Conservation (phyloP, 768 basidiomycete genomes). For the Lentinula lateritia region DNA sequence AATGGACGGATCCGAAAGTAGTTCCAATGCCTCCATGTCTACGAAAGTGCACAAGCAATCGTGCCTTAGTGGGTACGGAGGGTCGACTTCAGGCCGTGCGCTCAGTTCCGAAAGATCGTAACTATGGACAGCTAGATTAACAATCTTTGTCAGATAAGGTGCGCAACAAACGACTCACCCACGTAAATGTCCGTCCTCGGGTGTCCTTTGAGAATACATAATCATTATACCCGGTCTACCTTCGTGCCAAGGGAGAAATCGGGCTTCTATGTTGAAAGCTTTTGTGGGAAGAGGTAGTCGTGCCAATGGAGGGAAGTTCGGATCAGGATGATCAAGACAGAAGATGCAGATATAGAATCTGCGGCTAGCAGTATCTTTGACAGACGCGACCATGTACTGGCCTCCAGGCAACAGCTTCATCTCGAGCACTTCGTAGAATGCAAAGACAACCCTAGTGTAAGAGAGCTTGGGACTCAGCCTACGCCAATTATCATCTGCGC, state of each 20-base stretch:
- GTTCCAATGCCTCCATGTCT: constrained; percentile 34
- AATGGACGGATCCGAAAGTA: constrained; percentile 35
- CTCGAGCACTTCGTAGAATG: constrained; percentile 37
- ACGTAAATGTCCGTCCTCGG: neutral
- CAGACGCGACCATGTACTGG: constrained; percentile 61
- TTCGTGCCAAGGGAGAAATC: constrained; percentile 45
- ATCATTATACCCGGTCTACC: constrained; percentile 46
- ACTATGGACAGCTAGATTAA: constrained; percentile 16
- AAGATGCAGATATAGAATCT: constrained; percentile 50
- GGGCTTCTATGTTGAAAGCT: constrained; percentile 54
- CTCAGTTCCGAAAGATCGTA: constrained; percentile 33
- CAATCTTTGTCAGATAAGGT: neutral
- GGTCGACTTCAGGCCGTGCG: constrained; percentile 32
- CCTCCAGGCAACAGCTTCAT: constrained; percentile 63
- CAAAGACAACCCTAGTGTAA: constrained; percentile 17
- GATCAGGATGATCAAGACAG: constrained; percentile 48
- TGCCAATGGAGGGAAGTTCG: constrained; percentile 37
- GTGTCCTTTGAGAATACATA: constrained; percentile 38
- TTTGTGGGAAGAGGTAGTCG: constrained; percentile 42
- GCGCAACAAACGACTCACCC: neutral
- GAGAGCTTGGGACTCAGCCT: constrained; percentile 29
- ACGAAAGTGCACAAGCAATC: constrained; percentile 38
- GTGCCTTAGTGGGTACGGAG: constrained; percentile 36
- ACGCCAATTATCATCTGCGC: constrained; percentile 58
- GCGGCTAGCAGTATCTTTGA: constrained; percentile 34